Percentiles rank a stretch among this genome's conserved stretches.
These are phyloP conservation scores for Boletales sp. DNA, from an alignment of 768 basidiomycete genomes.

Conservation along the genomic window DNA sequence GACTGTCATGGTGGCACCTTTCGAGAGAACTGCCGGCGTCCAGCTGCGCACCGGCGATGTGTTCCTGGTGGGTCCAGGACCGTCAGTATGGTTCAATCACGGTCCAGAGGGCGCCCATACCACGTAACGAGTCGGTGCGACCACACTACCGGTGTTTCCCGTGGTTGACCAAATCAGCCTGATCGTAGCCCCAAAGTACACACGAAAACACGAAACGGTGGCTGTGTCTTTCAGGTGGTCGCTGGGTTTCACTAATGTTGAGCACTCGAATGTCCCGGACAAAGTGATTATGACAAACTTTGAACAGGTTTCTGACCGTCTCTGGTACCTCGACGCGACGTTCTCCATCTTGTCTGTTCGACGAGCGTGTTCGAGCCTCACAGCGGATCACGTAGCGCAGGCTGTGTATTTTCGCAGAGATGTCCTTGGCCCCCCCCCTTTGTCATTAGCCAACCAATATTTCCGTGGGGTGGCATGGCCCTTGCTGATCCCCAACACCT, in stretches of 20 bases:
- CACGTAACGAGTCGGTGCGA: slow-evolving; percentile 2
- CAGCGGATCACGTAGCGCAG: not conserved
- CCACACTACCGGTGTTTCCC: slow-evolving; percentile 1
- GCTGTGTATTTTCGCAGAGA: slow-evolving; percentile 7
- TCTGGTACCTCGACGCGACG: too few species aligned
- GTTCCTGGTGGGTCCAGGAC: too few species aligned
- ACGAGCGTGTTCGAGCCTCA: too few species aligned
- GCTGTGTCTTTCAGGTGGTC: slow-evolving; percentile 9
- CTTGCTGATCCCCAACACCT: slow-evolving; percentile 7
- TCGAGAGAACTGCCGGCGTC: not conserved
- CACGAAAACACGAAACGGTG: not conserved
- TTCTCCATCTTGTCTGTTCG: too few species aligned
- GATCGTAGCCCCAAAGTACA: not conserved
- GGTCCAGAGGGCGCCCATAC: not conserved
- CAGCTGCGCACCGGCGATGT: not conserved
- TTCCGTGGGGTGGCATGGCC: slow-evolving; percentile 3
- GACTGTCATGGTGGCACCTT: slow-evolving; percentile 23
- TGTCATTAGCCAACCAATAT: slow-evolving; percentile 1
- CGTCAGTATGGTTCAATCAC: not conserved
- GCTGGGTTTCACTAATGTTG: slow-evolving; percentile 1
- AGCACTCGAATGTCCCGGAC: too few species aligned
- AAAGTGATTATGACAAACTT: too few species aligned
- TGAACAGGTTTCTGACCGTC: too few species aligned
- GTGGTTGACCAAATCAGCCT: slow-evolving; percentile 2
- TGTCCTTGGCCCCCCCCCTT: too few species aligned